Evolutionary conservation across 139 green algal species (phyloP).

Genomic region (Chlorella sp.): DNA sequence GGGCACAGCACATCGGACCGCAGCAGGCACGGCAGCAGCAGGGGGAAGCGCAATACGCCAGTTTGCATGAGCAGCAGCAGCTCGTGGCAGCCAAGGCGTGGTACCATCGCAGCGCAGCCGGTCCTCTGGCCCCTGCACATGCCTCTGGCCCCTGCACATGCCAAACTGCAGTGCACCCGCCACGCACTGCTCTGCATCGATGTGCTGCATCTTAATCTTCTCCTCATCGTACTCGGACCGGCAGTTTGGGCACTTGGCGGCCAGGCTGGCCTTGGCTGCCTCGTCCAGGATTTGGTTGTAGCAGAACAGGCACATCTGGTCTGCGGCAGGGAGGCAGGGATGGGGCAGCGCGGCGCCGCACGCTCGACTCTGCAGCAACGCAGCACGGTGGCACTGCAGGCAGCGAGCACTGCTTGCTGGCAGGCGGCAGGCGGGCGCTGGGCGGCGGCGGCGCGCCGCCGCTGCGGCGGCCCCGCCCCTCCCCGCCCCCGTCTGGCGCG

Average conservation of each 20-base stretch:
- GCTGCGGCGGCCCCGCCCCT: not conserved
- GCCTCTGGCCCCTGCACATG: not conserved
- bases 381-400: not conserved
- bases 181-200: constrained; percentile 53
- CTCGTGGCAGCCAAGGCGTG: not conserved
- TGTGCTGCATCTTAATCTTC: constrained; percentile 70
- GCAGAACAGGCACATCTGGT: constrained; percentile 82
- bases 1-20: no score
- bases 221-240: constrained; percentile 82
- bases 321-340: constrained; percentile 5
- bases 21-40: no score
- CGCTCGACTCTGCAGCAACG: not conserved
- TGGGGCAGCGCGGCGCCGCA: not conserved
- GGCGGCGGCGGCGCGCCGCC: not conserved
- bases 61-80: not conserved
- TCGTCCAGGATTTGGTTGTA: constrained; percentile 90
- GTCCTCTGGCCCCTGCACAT: not conserved
- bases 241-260: constrained; percentile 87
- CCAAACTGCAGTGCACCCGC: not conserved
- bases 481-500: not conserved
- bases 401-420: not conserved
- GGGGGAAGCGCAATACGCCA: no score
- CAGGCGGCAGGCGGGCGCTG: not conserved
- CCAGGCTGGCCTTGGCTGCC: constrained; percentile 71
- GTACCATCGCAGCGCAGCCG: not conserved